These are phyloP conservation scores for Malbranchea cinnamomea DNA, from an alignment of 2,329 filamentous ascomycete species.

Conservation along the genomic window DNA sequence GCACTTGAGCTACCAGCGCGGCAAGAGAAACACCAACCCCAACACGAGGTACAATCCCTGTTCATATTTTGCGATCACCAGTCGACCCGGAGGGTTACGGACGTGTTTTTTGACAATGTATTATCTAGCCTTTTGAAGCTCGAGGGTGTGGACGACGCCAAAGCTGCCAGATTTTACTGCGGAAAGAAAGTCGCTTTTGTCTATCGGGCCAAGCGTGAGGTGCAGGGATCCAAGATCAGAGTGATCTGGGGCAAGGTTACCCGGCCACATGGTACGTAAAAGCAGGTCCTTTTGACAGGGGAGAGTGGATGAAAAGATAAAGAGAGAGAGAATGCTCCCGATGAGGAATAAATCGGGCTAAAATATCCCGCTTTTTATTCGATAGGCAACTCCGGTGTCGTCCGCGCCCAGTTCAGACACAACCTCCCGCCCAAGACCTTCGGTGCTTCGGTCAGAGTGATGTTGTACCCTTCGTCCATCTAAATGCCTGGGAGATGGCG, in stretches of 20 bases:
- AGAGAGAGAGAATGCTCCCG: constrained; percentile 2
- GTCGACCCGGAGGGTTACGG: neutral
- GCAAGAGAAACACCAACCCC: constrained; percentile 80
- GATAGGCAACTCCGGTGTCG: constrained; percentile 88
- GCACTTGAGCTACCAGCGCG: constrained; percentile 95
- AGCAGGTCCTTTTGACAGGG: too few species aligned
- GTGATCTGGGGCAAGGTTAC: constrained; percentile 99
- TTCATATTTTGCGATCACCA: neutral
- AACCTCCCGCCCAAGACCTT: constrained; percentile 96
- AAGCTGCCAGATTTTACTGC: constrained; percentile 92
- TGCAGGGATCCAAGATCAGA: constrained; percentile 95
- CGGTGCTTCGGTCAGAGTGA: constrained; percentile 88
- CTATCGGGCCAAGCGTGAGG: constrained; percentile 88
- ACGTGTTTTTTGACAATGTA: constrained; percentile 14
- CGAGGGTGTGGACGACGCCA: constrained; percentile 85
- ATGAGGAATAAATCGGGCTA: neutral
- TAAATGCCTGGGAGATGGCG: constrained; percentile 46
- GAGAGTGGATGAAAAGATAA: too few species aligned
- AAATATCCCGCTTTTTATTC: constrained; percentile 3
- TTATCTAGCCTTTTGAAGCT: constrained; percentile 74
- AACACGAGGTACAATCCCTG: constrained; percentile 44
- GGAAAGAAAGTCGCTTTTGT: constrained; percentile 99
- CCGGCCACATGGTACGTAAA: constrained; percentile 68
- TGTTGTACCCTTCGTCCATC: constrained; percentile 97
- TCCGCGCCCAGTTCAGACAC: constrained; percentile 91